phyloP scores from a whole-genome alignment of 345 rosid genomes.

The Jatropha curcas region DNA sequence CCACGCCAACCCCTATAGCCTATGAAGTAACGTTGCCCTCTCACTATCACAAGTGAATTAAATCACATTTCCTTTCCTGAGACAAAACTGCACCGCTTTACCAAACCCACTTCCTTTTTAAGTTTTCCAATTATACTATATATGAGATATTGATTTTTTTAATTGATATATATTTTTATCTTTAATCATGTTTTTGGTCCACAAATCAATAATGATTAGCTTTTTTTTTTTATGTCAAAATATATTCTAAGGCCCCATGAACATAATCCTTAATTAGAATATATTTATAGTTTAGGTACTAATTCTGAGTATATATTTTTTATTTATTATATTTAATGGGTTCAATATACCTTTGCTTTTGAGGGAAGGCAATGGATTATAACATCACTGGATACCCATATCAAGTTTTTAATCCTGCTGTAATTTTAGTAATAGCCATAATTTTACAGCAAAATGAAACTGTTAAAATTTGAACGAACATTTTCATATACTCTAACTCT shows the following conservation, averaged over 20 bases:
- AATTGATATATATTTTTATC: not conserved
- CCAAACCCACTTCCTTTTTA: not conserved
- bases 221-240: not conserved
- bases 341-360: conserved; percentile 2
- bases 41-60: not conserved
- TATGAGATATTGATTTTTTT: not conserved
- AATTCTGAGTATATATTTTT: conserved; percentile 5
- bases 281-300: not conserved
- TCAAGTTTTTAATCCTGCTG: not conserved
- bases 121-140: not conserved
- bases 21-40: not conserved
- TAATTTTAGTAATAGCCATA: too few species aligned
- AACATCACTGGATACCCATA: not conserved
- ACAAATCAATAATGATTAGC: not conserved
- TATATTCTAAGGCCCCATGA: not conserved
- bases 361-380: not conserved
- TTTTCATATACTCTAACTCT: too few species aligned
- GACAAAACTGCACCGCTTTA: not conserved
- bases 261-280: not conserved
- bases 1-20: not conserved
- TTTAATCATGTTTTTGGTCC: not conserved
- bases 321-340: not conserved
- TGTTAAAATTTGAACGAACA: too few species aligned
- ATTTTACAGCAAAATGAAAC: too few species aligned
- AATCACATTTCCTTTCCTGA: not conserved